phyloP scores from a whole-genome alignment of 2,329 filamentous ascomycete genomes.

The Fusarium circinatum region DNA sequence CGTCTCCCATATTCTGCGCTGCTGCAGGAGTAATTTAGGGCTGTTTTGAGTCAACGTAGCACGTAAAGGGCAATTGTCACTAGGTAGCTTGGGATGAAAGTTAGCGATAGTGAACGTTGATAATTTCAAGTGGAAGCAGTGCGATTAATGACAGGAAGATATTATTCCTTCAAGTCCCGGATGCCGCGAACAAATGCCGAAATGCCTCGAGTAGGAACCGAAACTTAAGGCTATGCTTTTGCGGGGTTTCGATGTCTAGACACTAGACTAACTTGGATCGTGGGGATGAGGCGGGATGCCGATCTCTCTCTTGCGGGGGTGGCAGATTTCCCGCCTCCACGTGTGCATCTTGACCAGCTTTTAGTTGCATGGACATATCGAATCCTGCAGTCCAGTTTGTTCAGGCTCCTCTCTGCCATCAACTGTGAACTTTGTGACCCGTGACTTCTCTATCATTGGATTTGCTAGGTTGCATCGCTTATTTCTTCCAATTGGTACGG shows the following conservation, averaged over 20 bases:
- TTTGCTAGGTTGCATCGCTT: neutral
- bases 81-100: neutral
- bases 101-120: neutral
- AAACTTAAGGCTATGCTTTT: neutral
- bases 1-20: neutral
- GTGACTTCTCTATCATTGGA: neutral
- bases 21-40: neutral
- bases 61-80: neutral
- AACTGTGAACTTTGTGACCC: too few relatives aligned
- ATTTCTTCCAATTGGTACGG: neutral
- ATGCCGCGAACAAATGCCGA: neutral
- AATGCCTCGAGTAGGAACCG: neutral
- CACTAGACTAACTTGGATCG: neutral
- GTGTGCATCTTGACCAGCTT: neutral
- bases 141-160: neutral
- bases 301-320: neutral
- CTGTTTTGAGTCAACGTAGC: neutral
- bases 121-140: neutral
- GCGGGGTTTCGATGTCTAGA: neutral
- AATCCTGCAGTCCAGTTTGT: neutral
- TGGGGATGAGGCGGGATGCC: neutral
- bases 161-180: neutral
- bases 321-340: constrained; percentile 3
- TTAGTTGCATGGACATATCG: neutral
- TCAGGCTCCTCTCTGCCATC: neutral